Percentiles rank a stretch among this genome's conserved stretches.
Evolutionary conservation across 1,284 basidiomycete species (phyloP).

Genomic region (Sutorius eximius): DNA sequence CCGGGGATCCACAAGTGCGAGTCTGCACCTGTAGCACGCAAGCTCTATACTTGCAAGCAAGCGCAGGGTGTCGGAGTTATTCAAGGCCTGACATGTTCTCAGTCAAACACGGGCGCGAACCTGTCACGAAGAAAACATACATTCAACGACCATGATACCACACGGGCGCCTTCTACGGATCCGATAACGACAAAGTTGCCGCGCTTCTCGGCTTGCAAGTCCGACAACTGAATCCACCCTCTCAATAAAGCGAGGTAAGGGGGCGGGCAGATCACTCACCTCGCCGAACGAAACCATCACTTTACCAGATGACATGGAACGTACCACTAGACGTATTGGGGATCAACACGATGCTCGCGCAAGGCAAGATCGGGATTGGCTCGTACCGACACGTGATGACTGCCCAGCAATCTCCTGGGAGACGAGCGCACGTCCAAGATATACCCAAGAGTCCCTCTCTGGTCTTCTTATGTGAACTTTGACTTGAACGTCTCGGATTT

Average conservation of each 20-base stretch:
- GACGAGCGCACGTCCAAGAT: constrained; percentile 72
- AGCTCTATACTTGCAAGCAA: constrained; percentile 78
- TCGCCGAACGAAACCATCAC: constrained; percentile 69
- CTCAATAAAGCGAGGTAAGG: constrained; percentile 5
- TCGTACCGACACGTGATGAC: constrained; percentile 72
- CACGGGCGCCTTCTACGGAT: constrained; percentile 65
- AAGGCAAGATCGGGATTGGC: constrained; percentile 1
- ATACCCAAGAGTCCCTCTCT: constrained; percentile 77
- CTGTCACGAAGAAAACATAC: constrained; percentile 39
- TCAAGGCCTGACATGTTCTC: constrained; percentile 55
- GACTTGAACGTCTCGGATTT: constrained; percentile 74
- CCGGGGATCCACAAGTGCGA: constrained; percentile 62
- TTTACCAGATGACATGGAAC: constrained; percentile 63
- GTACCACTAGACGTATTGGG: constrained; percentile 53
- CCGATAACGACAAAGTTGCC: constrained; percentile 82
- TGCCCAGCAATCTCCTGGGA: constrained; percentile 70
- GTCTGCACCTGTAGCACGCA: constrained; percentile 72
- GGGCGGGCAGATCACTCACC: constrained; percentile 54
- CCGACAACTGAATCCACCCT: constrained; percentile 49
- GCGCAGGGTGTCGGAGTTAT: constrained; percentile 76
- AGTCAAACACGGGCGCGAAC: constrained; percentile 8
- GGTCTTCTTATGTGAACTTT: constrained; percentile 80
- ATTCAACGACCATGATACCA: constrained; percentile 83
- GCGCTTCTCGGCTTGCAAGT: constrained; percentile 78
- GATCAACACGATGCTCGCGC: constrained; percentile 13